Evolutionary conservation across 2,329 filamentous ascomycete genomes (phyloP).

Genomic region (Lachnellula willkommii): DNA sequence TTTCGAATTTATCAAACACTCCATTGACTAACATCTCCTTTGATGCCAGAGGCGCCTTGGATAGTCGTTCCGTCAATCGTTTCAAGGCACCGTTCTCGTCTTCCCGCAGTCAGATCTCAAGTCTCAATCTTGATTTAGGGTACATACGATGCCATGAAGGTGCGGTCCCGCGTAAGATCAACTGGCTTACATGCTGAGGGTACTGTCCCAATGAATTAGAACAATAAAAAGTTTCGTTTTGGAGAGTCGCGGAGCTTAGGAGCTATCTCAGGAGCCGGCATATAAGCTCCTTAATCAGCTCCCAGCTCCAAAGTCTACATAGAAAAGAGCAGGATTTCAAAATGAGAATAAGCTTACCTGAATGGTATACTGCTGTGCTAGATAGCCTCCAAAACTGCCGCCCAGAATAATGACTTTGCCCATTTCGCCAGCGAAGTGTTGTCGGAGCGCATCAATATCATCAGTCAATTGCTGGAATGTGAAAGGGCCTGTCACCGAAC

Average conservation of each 20-base stretch:
- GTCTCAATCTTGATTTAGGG: conserved; percentile 30
- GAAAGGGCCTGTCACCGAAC: conserved; percentile 33
- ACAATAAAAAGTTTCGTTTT: no score
- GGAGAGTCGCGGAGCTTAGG: no score
- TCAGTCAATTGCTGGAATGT: conserved; percentile 36
- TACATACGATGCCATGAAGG: conserved; percentile 34
- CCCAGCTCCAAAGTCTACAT: no score
- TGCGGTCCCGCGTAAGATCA: conserved; percentile 36
- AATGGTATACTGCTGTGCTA: conserved; percentile 37
- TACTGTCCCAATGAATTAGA: conserved; percentile 22
- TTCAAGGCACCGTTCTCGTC: no score
- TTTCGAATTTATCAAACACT: conserved; percentile 35
- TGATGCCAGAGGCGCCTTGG: conserved; percentile 32
- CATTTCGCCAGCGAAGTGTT: conserved; percentile 26
- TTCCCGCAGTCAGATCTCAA: conserved; percentile 22
- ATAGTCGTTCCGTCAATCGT: no score
- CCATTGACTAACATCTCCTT: conserved; percentile 35
- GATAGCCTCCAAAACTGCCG: conserved; percentile 37
- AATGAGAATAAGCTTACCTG: no score
- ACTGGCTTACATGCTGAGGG: conserved; percentile 27
- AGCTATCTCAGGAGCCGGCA: no score
- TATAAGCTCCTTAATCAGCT: no score
- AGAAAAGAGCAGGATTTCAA: no score
- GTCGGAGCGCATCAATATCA: conserved; percentile 33
- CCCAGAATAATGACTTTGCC: conserved; percentile 33